These are phyloP conservation scores for Picea sitchensis DNA, from an alignment of 75 land plant genomes.

Conservation along the genomic window DNA sequence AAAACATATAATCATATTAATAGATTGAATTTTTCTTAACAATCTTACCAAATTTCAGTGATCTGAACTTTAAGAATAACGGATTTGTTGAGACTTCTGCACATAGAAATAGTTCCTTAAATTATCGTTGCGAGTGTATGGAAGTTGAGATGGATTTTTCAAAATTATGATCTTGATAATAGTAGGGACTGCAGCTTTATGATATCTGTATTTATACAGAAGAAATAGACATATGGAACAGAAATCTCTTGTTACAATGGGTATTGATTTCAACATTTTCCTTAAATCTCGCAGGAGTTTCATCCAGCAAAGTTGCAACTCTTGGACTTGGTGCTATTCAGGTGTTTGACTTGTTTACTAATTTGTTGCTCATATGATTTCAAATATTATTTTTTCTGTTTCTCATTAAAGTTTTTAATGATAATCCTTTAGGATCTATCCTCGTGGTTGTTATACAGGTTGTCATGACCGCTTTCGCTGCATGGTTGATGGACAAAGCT, in stretches of 20 bases:
- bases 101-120: not conserved
- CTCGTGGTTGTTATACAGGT: constrained; percentile 34
- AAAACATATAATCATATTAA: not conserved
- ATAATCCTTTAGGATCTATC: too few relatives aligned
- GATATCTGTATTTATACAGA: not conserved
- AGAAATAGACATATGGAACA: not conserved
- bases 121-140: not conserved
- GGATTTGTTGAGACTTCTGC: not conserved
- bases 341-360: constrained; percentile 30
- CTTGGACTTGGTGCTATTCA: constrained; percentile 65
- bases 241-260: not conserved
- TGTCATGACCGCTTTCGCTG: constrained; percentile 62
- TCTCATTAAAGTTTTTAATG: too few relatives aligned
- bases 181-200: too few relatives aligned
- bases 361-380: not conserved
- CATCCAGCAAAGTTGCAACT: constrained; percentile 44
- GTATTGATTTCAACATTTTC: too few relatives aligned
- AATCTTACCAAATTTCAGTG: not conserved
- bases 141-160: too few relatives aligned
- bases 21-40: not conserved
- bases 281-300: not conserved
- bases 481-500: constrained; percentile 71
- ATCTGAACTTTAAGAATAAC: not conserved
- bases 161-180: too few relatives aligned
- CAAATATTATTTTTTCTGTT: too few relatives aligned